Conservation (phyloP, 83 land plant species). For the Picea abies region DNA sequence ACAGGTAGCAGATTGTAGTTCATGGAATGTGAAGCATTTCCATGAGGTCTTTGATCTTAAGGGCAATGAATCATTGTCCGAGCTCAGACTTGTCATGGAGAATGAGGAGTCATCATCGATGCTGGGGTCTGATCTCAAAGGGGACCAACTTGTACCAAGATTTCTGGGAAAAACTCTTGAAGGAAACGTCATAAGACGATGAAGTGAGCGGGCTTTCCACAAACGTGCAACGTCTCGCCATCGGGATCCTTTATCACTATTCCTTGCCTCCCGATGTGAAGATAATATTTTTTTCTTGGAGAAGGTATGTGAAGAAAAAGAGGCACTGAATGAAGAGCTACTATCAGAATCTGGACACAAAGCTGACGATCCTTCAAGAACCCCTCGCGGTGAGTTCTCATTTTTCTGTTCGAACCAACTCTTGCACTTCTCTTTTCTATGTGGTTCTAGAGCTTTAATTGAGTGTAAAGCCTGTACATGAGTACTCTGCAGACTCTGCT, state of each 20-base stretch:
- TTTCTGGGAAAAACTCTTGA: slow-evolving; percentile 11
- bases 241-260: not conserved
- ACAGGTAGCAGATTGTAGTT: slow-evolving; percentile 3
- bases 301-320: not conserved
- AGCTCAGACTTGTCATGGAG: not conserved
- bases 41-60: not conserved
- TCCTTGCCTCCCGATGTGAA: not conserved
- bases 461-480: too few species aligned
- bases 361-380: not conserved
- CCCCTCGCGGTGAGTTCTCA: not conserved
- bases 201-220: not conserved
- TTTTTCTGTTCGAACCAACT: too few species aligned
- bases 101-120: not conserved
- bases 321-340: not conserved
- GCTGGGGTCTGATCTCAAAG: not conserved
- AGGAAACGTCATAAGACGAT: not conserved
- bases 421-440: too few species aligned
- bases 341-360: not conserved
- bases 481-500: too few species aligned
- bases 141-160: not conserved
- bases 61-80: not conserved
- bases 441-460: too few species aligned
- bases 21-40: slow-evolving; percentile 8
- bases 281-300: not conserved
- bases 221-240: slow-evolving; percentile 8